Evolutionary conservation across 2,329 filamentous ascomycete species (phyloP), one percentile per base, ranked within the genome.

Genomic region (Colletotrichum orchidophilum): DNA sequence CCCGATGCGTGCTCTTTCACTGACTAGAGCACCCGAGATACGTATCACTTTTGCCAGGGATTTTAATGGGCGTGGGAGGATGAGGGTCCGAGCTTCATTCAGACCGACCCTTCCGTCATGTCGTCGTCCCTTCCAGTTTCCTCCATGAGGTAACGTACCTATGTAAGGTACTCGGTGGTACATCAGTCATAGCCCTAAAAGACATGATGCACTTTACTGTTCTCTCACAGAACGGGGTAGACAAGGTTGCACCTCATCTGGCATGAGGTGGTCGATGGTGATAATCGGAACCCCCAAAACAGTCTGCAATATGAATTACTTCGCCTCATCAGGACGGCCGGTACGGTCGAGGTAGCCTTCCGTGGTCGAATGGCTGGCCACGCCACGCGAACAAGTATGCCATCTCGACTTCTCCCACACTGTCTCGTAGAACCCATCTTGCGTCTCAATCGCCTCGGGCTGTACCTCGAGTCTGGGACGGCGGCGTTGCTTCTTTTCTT

Each of bases 231-330:
- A 7, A 33, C 27, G n/a, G n/a, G 2, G 11, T 12, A n/a, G 21
- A 26, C 49, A 26, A 35, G 54, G 15, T 5, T 31, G 54, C 35
- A 24, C 2, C 7, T n/a, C 53, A 31, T 18, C 13, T 82, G 80
- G 81, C 85, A 35, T 42, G 39, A 15, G 39, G 18, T 70, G 66
- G 81, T 82, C n/a, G 73, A 76, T 78, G 64, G 82, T 84, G 61
- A 79, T 79, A 66, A 85, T 87, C 21, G 82, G 82, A 66, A 85
- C 87, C 27, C 27, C 64, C 64, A 31, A 57, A 50, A 55, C 59
- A 58, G 52, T 27, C 46, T 52, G 61, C 50, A 49, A 33, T 31
- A 50, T 26, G 29, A 35, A 3, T 49, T n/a, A 6, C 13, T 24
- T 35, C 29, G 27, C 55, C 35, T 26, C 53, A 52, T 49, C 24